phyloP scores from a whole-genome alignment of 139 green algal genomes.

The Coelastrella sp. region DNA sequence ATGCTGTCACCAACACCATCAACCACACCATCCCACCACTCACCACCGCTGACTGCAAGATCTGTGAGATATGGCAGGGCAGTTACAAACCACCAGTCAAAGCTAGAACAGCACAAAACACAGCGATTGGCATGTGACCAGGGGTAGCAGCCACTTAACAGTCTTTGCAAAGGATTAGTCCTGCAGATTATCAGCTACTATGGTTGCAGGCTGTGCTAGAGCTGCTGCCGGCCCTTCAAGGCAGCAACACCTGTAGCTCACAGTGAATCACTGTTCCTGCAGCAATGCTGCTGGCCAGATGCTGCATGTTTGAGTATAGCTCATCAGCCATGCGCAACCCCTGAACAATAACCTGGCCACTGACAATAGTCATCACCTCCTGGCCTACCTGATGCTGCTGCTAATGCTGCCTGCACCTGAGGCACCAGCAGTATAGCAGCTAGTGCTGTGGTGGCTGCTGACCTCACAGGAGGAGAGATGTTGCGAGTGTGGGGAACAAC shows the following conservation, averaged over 20 bases:
- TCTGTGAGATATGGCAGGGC: not conserved
- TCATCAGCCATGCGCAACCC: too few species aligned
- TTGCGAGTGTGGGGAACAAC: constrained; percentile 38
- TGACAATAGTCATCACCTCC: too few species aligned
- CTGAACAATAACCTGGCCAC: too few species aligned
- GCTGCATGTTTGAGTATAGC: too few species aligned
- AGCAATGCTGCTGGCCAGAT: too few species aligned
- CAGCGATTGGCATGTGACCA: too few species aligned
- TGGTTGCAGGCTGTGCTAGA: not conserved
- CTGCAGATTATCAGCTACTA: not conserved
- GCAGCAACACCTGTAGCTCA: too few species aligned
- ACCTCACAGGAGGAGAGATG: constrained; percentile 15
- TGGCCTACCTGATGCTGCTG: constrained; percentile 41
- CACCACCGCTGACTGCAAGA: constrained; percentile 1
- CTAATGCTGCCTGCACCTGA: constrained; percentile 36
- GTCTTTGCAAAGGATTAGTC: too few species aligned
- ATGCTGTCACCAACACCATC: constrained; percentile 45
- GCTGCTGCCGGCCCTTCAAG: too few species aligned
- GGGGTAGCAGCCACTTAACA: too few species aligned
- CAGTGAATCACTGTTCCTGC: too few species aligned
- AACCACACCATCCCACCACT: constrained; percentile 46
- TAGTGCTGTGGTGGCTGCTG: constrained; percentile 33
- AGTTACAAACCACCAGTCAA: not conserved
- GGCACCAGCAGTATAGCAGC: constrained; percentile 42
- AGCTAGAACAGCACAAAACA: not conserved